A percentile compares a stretch with the other conserved stretches of the same genome.
phyloP scores from a whole-genome alignment of 2,329 filamentous ascomycete genomes.

The Lojkania enalia region DNA sequence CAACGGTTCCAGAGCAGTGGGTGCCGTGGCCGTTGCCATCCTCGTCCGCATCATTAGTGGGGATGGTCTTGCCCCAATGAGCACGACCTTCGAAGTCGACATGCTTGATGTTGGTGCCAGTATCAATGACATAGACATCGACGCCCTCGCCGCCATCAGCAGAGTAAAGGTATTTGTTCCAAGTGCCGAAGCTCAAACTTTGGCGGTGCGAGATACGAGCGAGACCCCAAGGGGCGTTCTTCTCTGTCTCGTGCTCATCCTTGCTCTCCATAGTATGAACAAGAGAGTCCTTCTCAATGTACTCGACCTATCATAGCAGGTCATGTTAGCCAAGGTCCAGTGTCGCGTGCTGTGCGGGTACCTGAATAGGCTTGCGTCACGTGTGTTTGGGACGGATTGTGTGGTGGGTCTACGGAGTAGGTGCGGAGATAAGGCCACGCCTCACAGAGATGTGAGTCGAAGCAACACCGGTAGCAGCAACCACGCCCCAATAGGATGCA shows the following conservation, averaged over 20 bases:
- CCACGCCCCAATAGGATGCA: not conserved
- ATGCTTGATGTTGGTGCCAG: constrained; percentile 89
- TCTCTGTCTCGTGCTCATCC: constrained; percentile 67
- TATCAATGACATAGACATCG: constrained; percentile 98
- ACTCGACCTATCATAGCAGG: constrained; percentile 75
- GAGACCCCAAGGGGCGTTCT: constrained; percentile 96
- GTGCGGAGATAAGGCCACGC: constrained; percentile 32
- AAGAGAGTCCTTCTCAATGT: constrained; percentile 91
- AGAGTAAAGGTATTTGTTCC: constrained; percentile 97
- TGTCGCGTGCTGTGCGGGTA: constrained; percentile 19
- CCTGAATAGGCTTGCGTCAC: constrained; percentile 28
- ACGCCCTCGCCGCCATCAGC: constrained; percentile 92
- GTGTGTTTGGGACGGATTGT: constrained; percentile 32
- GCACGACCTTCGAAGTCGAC: constrained; percentile 97
- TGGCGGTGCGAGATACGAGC: constrained; percentile 97
- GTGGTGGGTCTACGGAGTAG: constrained; percentile 28
- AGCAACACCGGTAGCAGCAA: constrained; percentile 3
- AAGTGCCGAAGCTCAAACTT: constrained; percentile 82
- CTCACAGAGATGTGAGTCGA: constrained; percentile 10
- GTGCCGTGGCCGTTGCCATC: constrained; percentile 99
- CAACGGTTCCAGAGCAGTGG: constrained; percentile 97
- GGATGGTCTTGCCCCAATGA: constrained; percentile 96
- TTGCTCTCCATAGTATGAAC: constrained; percentile 73
- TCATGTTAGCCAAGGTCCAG: constrained; percentile 26
- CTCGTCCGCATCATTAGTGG: constrained; percentile 76